Evolutionary conservation across 257 asterid genomes (phyloP), one percentile per base, ranked within the genome.

Genomic region (Solanum clarkiae): DNA sequence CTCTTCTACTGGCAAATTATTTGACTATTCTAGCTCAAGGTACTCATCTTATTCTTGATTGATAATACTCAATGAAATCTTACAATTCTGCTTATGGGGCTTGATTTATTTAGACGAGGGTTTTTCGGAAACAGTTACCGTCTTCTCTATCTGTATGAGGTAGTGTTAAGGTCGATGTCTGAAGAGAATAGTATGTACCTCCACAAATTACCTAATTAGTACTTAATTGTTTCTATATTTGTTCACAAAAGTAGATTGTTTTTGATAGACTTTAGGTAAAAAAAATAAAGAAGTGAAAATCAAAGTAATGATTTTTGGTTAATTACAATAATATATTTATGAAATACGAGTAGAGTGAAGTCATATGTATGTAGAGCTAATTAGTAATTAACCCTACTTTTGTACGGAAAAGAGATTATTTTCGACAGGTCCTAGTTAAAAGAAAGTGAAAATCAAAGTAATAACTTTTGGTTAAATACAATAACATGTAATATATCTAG

Each of bases 11-110:
- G 95, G 93, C 14, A 94, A 93, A 86, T 92, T 92, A 85, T 94
- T 93, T 65, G 88, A 92, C 70, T 94, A 89, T 87, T 91, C 97
- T 26, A 92, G 90, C 90, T 91, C 95, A 91, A 92, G 96, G 98
- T 93, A 42, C 60, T 65, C 15, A 53, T 77, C 51, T 87, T 68
- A 60, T 42, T 83, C 44, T 24, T 71, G 51, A 18, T 62, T 36
- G 20, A 7, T 7, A 36, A 36, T 36, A 36, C 5, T 36, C 40
- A 36, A 4, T 36, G 40, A 36, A 36, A 36, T 36, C 40, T 36
- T 36, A 3, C 6, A 29, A 29, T 29, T 29, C 32, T 29, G 32
- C 32, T 29, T 29, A 2, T 2, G 32, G 32, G 26, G 2, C 32
- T 29, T 29, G 32, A 29, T 29, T 29, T 29, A 29, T 29, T 29